These are phyloP conservation scores for Thielaviopsis punctulata DNA, from an alignment of 2,329 filamentous ascomycete genomes.

Conservation along the genomic window DNA sequence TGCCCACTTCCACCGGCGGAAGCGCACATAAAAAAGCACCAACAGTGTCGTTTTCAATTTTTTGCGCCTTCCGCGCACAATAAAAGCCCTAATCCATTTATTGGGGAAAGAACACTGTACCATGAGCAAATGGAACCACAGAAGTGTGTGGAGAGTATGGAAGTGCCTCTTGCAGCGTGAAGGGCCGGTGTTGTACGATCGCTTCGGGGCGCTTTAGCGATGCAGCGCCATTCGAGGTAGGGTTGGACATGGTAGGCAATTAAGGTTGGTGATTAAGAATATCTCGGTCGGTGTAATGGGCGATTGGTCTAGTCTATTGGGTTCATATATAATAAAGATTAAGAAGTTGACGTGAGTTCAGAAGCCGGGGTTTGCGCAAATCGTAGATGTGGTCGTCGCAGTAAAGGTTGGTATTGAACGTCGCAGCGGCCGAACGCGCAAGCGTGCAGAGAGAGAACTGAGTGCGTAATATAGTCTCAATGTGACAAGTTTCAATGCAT, in stretches of 20 bases:
- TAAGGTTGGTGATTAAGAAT: not conserved
- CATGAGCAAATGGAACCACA: conserved; percentile 59
- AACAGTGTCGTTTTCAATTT: not conserved
- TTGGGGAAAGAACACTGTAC: conserved; percentile 24
- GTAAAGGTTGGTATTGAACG: not conserved
- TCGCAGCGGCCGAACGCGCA: not conserved
- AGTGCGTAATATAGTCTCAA: not conserved
- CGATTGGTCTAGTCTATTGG: not conserved
- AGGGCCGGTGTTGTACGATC: conserved; percentile 23
- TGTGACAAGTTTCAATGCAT: conserved; percentile 1
- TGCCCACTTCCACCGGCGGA: not conserved
- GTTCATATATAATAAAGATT: not conserved
- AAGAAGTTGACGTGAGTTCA: not conserved
- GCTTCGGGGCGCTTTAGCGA: conserved; percentile 7
- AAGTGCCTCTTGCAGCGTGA: conserved; percentile 56
- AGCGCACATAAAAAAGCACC: conserved; percentile 1
- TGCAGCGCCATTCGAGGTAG: conserved; percentile 7
- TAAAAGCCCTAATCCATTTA: not conserved
- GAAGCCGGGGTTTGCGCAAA: not conserved
- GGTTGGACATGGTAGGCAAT: conserved; percentile 1
- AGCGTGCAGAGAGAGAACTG: not conserved
- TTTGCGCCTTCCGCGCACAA: conserved; percentile 4
- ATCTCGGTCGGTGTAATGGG: not conserved
- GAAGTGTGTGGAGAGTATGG: conserved; percentile 72
- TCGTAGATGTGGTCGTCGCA: not conserved